phyloP scores from a whole-genome alignment of 305 asterid species.

The Withania somnifera region DNA sequence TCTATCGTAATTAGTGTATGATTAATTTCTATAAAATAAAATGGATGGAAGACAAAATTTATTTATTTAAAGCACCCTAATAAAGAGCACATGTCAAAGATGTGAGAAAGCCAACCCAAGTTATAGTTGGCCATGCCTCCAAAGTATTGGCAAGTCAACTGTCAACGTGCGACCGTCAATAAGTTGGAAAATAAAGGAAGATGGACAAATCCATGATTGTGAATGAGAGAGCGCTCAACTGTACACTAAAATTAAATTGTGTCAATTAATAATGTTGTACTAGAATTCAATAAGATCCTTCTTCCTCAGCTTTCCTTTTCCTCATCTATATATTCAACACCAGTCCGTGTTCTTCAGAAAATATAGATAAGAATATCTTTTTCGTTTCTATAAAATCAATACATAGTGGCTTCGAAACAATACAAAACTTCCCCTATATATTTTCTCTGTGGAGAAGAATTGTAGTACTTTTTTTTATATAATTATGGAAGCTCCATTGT shows the following conservation, averaged over 20 bases:
- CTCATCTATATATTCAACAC: background rate
- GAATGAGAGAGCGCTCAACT: background rate
- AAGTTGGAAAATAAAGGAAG: background rate
- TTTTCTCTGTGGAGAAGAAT: background rate
- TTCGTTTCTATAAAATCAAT: background rate
- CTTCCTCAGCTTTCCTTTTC: background rate
- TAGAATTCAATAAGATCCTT: background rate
- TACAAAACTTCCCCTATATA: background rate
- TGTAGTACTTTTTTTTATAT: background rate
- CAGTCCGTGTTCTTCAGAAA: background rate
- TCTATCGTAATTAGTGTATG: background rate
- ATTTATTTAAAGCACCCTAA: background rate
- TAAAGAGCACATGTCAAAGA: background rate
- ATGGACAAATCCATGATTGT: background rate
- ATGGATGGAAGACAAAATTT: background rate
- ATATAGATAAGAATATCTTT: background rate
- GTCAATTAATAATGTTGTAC: background rate
- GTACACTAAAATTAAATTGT: background rate
- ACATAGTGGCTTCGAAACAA: background rate
- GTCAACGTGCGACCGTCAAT: background rate
- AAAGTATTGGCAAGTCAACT: background rate
- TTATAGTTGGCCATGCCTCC: background rate
- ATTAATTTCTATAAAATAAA: background rate
- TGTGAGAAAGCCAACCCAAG: background rate
- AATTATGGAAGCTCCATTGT: conserved; percentile 53